Conservation (phyloP, 2,329 filamentous ascomycete genomes). For the Neofusicoccum umdonicola region DNA sequence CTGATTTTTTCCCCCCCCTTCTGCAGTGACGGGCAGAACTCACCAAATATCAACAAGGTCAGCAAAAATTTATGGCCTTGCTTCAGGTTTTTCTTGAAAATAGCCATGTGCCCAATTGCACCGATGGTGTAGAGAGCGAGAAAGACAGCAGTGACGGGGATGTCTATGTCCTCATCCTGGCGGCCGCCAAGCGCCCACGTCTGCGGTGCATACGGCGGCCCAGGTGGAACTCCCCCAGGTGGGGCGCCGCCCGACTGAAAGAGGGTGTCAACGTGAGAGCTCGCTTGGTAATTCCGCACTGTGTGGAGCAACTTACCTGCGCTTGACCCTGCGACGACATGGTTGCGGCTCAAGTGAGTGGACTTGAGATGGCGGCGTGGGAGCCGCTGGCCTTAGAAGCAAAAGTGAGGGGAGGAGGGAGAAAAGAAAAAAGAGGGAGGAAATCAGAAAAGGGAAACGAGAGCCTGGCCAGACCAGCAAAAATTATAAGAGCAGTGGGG, state of each 20-base stretch:
- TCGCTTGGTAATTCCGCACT: too few species aligned
- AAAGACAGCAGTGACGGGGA: constrained; percentile 43
- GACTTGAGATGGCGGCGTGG: background rate
- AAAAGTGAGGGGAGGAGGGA: background rate
- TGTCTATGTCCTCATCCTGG: constrained; percentile 36
- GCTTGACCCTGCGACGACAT: constrained; percentile 5
- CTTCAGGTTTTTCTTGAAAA: constrained; percentile 39
- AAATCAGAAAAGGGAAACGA: background rate
- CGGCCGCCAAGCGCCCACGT: constrained; percentile 38
- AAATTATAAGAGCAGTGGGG: background rate
- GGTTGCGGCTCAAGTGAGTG: background rate
- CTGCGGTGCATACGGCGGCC: constrained; percentile 29
- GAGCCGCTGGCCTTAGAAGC: background rate
- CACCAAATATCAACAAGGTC: constrained; percentile 40
- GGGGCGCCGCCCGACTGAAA: background rate
- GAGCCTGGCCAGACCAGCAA: background rate
- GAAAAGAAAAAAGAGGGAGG: background rate
- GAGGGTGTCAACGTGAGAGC: background rate
- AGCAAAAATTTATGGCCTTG: constrained; percentile 43
- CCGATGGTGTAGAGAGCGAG: constrained; percentile 41
- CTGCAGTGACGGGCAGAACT: constrained; percentile 5
- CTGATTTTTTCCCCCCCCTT: background rate
- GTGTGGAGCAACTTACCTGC: background rate
- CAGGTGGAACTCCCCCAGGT: background rate
- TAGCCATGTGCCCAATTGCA: constrained; percentile 42